Conservation (phyloP, 352 stramenopile genomes). For the Phytophthora fragariaefolia region DNA sequence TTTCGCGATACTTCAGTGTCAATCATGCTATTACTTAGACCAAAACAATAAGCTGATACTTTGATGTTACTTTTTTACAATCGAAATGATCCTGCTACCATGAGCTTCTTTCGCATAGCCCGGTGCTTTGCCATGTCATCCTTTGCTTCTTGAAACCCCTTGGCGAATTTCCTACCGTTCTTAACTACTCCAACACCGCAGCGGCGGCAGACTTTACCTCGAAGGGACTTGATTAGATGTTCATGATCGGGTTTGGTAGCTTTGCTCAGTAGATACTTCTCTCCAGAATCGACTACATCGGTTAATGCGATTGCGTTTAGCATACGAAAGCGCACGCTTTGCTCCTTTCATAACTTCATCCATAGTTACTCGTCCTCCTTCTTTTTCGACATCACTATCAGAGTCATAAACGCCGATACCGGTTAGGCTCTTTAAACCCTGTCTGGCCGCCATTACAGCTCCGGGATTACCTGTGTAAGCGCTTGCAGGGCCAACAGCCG, state of each 20-base stretch:
- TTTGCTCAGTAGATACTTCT: slow-evolving; percentile 15
- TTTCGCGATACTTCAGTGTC: slow-evolving; percentile 19
- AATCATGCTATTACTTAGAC: slow-evolving; percentile 15
- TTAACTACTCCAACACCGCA: slow-evolving; percentile 20
- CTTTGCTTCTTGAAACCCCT: no score
- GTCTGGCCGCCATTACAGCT: slow-evolving; percentile 15
- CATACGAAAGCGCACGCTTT: slow-evolving; percentile 10
- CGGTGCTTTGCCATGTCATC: no score
- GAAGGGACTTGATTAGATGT: slow-evolving; percentile 3
- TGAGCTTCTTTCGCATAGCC: no score
- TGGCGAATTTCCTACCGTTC: not conserved
- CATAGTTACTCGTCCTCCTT: slow-evolving; percentile 5
- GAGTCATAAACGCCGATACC: slow-evolving; percentile 20
- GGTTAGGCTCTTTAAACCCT: slow-evolving; percentile 11
- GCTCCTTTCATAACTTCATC: slow-evolving; percentile 15
- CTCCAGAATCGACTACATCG: slow-evolving; percentile 8
- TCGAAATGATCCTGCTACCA: no score
- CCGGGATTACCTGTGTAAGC: slow-evolving; percentile 9
- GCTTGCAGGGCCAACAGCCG: slow-evolving; percentile 12
- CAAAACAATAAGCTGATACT: slow-evolving; percentile 10
- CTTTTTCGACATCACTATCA: slow-evolving; percentile 9
- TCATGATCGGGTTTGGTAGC: slow-evolving; percentile 17
- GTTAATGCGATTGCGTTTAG: slow-evolving; percentile 24
- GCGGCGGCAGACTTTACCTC: slow-evolving; percentile 1
- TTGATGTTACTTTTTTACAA: not conserved